phyloP scores from a whole-genome alignment of 805 yeast species.

The Sporopachydermia lactativora region DNA sequence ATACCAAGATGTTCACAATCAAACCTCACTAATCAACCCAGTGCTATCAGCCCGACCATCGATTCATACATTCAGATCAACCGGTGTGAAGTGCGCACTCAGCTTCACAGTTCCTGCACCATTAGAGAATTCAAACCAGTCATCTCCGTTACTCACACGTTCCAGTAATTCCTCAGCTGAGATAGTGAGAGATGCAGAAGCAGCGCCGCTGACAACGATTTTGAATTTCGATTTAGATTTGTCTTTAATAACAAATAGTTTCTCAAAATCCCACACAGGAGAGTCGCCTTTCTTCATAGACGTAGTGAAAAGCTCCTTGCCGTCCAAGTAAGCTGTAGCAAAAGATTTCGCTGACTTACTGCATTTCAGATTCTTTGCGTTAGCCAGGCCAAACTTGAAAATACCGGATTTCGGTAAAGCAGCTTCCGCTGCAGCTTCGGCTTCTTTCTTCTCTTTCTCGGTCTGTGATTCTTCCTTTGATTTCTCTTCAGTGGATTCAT shows the following conservation, averaged over 20 bases:
- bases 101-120: slow-evolving; percentile 65
- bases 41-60: slow-evolving; percentile 68
- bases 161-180: slow-evolving; percentile 49
- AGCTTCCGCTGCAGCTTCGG: background rate
- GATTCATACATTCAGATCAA: slow-evolving; percentile 46
- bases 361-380: slow-evolving; percentile 40
- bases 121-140: slow-evolving; percentile 58
- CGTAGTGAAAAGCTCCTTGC: slow-evolving; percentile 41
- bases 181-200: slow-evolving; percentile 41
- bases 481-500: slow-evolving; percentile 79
- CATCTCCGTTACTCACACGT: slow-evolving; percentile 61
- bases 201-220: slow-evolving; percentile 41
- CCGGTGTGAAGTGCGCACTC: slow-evolving; percentile 76
- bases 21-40: slow-evolving; percentile 88
- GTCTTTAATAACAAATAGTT: slow-evolving; percentile 57
- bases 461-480: too few species aligned
- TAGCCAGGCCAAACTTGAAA: slow-evolving; percentile 48
- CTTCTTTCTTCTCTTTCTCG: slow-evolving; percentile 1
- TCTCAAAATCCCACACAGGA: slow-evolving; percentile 51
- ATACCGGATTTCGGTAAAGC: slow-evolving; percentile 76
- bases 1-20: too few species aligned
- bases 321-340: slow-evolving; percentile 49
- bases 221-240: slow-evolving; percentile 18
- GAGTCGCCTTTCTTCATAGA: slow-evolving; percentile 44
- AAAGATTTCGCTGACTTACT: slow-evolving; percentile 16